phyloP scores from a whole-genome alignment of 2,329 filamentous ascomycete genomes.

The Fusarium nurragi region DNA sequence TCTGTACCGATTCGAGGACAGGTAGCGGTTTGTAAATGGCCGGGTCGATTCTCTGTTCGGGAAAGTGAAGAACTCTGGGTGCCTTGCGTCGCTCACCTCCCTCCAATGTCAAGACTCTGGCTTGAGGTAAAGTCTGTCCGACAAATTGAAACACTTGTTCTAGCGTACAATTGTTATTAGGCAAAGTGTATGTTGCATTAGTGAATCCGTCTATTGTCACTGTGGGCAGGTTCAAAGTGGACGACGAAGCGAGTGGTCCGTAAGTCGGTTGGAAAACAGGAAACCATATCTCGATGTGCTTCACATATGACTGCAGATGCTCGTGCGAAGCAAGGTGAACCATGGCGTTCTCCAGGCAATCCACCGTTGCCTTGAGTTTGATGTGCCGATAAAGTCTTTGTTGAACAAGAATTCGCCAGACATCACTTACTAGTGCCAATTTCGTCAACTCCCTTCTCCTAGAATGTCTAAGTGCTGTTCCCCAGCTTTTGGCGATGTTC shows the following conservation, averaged over 20 bases:
- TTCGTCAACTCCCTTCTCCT: conserved; percentile 73
- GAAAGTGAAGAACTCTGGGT: conserved; percentile 65
- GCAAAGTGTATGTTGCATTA: conserved; percentile 67
- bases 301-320: conserved; percentile 71
- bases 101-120: conserved; percentile 75
- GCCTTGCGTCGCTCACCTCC: conserved; percentile 82
- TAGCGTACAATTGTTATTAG: conserved; percentile 73
- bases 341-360: conserved; percentile 68
- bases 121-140: conserved; percentile 65
- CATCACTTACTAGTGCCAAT: conserved; percentile 67
- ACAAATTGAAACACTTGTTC: conserved; percentile 76
- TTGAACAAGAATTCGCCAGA: conserved; percentile 76
- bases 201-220: conserved; percentile 65
- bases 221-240: conserved; percentile 59
- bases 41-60: conserved; percentile 34
- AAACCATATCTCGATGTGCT: conserved; percentile 81
- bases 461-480: conserved; percentile 72
- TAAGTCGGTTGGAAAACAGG: conserved; percentile 73
- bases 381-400: conserved; percentile 78
- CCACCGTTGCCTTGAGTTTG: conserved; percentile 76
- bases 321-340: conserved; percentile 67
- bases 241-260: conserved; percentile 54
- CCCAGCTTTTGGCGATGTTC: conserved; percentile 67
- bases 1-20: conserved; percentile 66
- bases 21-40: conserved; percentile 52